Base-by-base conservation (phyloP, 208 protist species). In the Trichomonas tenax region DNA sequence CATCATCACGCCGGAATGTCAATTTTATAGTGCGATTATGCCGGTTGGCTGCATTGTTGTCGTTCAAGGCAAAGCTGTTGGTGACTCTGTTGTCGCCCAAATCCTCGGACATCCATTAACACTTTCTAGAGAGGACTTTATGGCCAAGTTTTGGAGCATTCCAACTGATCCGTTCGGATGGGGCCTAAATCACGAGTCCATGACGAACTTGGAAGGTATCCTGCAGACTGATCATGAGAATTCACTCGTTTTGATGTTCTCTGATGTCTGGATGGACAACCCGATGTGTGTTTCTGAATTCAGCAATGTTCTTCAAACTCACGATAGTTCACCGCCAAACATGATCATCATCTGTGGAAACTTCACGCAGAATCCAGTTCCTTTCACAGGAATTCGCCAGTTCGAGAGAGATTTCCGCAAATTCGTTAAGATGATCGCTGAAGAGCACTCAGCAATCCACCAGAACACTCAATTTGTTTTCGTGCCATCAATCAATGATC, bases 201-300 rank as follows among this genome's bases (percentile, higher is more conserved):
- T 36, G 17, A 90, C 8, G 45, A 36, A 90, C 31, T 90, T 90
- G 41, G 0, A 90, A 48, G 40, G 41, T 44, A 8, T 90, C 1
- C 48, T 48, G 48, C 9, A 90, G 1, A 48, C 3, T n/a, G 40
- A 90, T 48, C 82, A 90, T 90, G 41, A 45, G 48, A n/a, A 90
- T 14, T 45, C 82, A 34, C n/a, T 90, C 3, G 17, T 90, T 45
- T n/a, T 48, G 8, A 9, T 90, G 21, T 90, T 90, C 41, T 90
- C 82, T 38, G 82, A 90, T 90, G 82, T 90, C 21, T 90, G 82
- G 82, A 90, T 90, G 26, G 82, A 90, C 48, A 41, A 48, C 48
- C 82, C 82, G n/a, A 23, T 41, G 21, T 26, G 34, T 48, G 40
- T 90, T 48, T 17, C 34, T 48, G 17, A 45, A 38, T 90, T 90